phyloP scores from a whole-genome alignment of 2,329 filamentous ascomycete genomes.

The Hymenoscyphus fraxineus region DNA sequence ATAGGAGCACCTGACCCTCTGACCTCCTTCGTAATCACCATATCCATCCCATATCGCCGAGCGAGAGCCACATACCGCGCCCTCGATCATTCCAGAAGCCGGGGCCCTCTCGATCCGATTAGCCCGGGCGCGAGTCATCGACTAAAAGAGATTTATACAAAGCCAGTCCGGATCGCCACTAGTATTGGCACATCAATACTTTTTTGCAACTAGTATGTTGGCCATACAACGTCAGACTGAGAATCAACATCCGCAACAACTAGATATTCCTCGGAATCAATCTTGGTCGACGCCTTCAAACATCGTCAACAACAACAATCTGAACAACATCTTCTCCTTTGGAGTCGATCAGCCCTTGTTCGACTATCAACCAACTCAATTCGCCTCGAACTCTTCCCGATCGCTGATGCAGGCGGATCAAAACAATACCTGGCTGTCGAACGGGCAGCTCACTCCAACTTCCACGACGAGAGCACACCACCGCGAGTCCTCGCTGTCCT shows the following conservation, averaged over 20 bases:
- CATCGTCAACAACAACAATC: not conserved
- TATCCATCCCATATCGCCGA: not conserved
- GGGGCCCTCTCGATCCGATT: conserved; percentile 3
- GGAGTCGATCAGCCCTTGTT: conserved; percentile 9
- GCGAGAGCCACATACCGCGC: not conserved
- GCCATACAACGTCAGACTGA: conserved; percentile 12
- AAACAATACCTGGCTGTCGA: conserved; percentile 30
- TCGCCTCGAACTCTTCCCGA: conserved; percentile 17
- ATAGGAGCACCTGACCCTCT: conserved; percentile 1
- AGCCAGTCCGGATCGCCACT: conserved; percentile 8
- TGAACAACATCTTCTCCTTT: conserved; percentile 7
- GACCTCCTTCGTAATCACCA: conserved; percentile 8
- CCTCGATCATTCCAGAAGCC: conserved; percentile 12
- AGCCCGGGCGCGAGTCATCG: conserved; percentile 8
- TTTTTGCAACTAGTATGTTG: conserved; percentile 7
- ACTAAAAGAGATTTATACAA: conserved; percentile 4
- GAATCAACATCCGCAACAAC: conserved; percentile 3
- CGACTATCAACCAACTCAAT: conserved; percentile 7
- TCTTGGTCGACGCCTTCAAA: not conserved
- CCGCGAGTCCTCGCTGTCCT: conserved; percentile 59
- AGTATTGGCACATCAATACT: not conserved
- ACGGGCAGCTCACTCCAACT: conserved; percentile 34
- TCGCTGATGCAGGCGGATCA: conserved; percentile 33
- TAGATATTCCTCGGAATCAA: conserved; percentile 9
- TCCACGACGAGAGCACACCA: conserved; percentile 41